phyloP scores from a whole-genome alignment of 495 filamentous ascomycete species.

The Hypoxylon fuscum region DNA sequence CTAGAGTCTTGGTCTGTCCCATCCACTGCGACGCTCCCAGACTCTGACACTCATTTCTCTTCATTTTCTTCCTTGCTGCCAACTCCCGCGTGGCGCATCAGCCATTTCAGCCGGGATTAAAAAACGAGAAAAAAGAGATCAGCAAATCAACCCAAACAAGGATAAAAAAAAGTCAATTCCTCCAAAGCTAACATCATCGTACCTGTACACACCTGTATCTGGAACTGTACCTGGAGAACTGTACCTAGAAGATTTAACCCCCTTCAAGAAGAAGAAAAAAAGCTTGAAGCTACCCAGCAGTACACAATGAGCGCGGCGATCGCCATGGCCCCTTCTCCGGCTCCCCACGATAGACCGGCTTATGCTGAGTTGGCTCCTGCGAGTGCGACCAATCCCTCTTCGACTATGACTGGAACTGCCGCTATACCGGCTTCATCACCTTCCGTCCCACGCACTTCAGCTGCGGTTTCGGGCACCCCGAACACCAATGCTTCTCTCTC shows the following conservation, averaged over 20 bases:
- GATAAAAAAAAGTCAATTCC: slow-evolving; percentile 25
- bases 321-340: slow-evolving; percentile 67
- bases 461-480: slow-evolving; percentile 53
- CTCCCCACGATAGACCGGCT: slow-evolving; percentile 64
- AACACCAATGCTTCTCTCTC: slow-evolving; percentile 44
- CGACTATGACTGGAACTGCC: slow-evolving; percentile 41
- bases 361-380: slow-evolving; percentile 58
- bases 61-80: slow-evolving; percentile 16
- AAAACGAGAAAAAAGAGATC: slow-evolving; percentile 40
- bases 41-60: slow-evolving; percentile 17
- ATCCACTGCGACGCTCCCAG: slow-evolving; percentile 35
- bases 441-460: slow-evolving; percentile 53
- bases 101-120: slow-evolving; percentile 44
- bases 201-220: slow-evolving; percentile 31
- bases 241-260: slow-evolving; percentile 26
- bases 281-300: slow-evolving; percentile 16
- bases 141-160: slow-evolving; percentile 21
- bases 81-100: slow-evolving; percentile 43
- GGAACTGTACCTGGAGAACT: slow-evolving; percentile 35
- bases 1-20: slow-evolving; percentile 37
- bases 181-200: slow-evolving; percentile 32
- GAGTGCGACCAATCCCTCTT: slow-evolving; percentile 47
- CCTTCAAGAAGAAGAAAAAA: too few relatives aligned
- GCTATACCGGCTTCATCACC: slow-evolving; percentile 52
- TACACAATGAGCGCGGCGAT: slow-evolving; percentile 67